Evolutionary conservation across 148 eudicot species (phyloP).

Genomic region (Vaccinium macrocarpon): DNA sequence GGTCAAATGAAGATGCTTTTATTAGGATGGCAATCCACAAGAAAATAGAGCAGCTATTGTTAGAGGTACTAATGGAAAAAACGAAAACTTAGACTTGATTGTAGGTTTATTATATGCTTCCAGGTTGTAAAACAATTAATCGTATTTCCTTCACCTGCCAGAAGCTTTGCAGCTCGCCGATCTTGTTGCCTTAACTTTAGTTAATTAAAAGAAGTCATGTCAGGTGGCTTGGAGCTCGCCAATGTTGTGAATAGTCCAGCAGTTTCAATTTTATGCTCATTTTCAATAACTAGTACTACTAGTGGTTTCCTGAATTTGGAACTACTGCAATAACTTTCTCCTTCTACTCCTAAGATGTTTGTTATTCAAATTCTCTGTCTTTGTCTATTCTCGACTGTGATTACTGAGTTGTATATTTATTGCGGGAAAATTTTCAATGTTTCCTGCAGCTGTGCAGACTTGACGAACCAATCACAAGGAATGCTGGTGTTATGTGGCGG

Average conservation of each 20-base stretch:
- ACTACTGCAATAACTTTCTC: too few species aligned
- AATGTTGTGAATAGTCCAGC: not conserved
- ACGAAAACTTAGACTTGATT: not conserved
- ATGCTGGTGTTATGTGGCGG: not conserved
- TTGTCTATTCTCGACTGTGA: too few species aligned
- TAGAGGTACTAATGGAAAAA: slow-evolving; percentile 2
- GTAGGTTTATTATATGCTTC: not conserved
- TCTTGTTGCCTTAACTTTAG: not conserved
- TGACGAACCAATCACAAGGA: not conserved
- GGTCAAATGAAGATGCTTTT: not conserved
- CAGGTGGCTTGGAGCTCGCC: not conserved
- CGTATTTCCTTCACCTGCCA: not conserved
- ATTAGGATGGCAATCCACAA: not conserved
- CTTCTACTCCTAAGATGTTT: not conserved
- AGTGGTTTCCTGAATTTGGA: too few species aligned
- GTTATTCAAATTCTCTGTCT: not conserved
- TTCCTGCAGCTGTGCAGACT: slow-evolving; percentile 1
- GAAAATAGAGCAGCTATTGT: not conserved
- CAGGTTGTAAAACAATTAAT: not conserved
- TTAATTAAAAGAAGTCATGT: not conserved
- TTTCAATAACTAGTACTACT: too few species aligned
- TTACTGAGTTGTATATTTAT: too few species aligned
- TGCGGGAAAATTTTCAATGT: not conserved
- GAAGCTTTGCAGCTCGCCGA: not conserved
- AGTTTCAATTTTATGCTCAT: not conserved